Percentiles rank a stretch among this genome's conserved stretches.
phyloP scores from a whole-genome alignment of 306 rosid species.

The Calophaca sinica region DNA sequence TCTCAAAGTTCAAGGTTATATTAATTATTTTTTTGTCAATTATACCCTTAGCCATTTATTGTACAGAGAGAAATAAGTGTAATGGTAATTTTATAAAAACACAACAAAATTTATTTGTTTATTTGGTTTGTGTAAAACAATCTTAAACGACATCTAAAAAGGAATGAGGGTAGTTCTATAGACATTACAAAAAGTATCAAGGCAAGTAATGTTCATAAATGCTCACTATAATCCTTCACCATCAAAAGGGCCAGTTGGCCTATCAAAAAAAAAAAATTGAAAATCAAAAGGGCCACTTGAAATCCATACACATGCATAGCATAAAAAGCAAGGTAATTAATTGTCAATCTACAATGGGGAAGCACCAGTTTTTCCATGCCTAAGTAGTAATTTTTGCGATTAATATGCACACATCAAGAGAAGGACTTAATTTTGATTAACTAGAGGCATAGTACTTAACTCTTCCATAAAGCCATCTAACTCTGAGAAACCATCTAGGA shows the following conservation, averaged over 20 bases:
- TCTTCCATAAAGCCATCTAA: conserved; percentile 57
- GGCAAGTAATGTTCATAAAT: conserved; percentile 31
- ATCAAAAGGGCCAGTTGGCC: conserved; percentile 19
- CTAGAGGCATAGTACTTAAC: conserved; percentile 44
- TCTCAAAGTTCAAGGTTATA: too few species aligned
- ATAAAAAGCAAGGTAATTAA: conserved; percentile 15
- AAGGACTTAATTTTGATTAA: conserved; percentile 29
- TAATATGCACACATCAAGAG: conserved; percentile 29
- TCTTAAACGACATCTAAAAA: too few species aligned
- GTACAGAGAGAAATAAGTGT: too few species aligned
- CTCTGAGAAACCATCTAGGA: conserved; percentile 59
- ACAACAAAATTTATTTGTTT: too few species aligned
- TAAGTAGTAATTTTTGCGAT: conserved; percentile 1
- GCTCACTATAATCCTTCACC: conserved; percentile 16
- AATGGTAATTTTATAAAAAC: too few species aligned
- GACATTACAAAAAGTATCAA: conserved; percentile 12
- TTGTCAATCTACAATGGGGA: conserved; percentile 31
- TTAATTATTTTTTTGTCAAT: too few species aligned
- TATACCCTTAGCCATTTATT: too few species aligned
- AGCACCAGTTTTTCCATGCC: conserved; percentile 1
- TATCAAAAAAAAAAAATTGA: too few species aligned
- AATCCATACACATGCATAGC: conserved; percentile 23
- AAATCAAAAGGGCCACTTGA: conserved; percentile 24
- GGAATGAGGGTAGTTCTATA: too few species aligned
- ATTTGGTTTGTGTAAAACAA: too few species aligned